These are phyloP conservation scores for Volutella citrinella DNA, from an alignment of 2,329 filamentous ascomycete species.

Conservation along the genomic window DNA sequence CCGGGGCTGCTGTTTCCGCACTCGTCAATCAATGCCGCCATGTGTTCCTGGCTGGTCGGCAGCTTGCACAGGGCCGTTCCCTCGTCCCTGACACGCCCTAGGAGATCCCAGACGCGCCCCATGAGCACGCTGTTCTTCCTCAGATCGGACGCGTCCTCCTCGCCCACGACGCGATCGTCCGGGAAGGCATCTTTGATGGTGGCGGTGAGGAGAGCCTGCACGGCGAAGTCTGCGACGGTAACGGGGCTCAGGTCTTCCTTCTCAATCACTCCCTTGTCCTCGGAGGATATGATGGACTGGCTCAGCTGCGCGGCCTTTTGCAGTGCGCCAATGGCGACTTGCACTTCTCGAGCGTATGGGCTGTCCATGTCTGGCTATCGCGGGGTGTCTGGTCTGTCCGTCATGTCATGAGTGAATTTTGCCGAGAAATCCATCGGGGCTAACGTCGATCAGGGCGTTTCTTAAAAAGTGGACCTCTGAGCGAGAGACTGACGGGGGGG, in stretches of 20 bases:
- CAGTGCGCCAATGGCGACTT: slow-evolving; percentile 40
- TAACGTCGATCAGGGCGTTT: too few relatives aligned
- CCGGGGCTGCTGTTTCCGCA: slow-evolving; percentile 42
- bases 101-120: slow-evolving; percentile 45
- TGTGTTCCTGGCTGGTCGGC: slow-evolving; percentile 39
- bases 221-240: slow-evolving; percentile 58
- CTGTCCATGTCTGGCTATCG: slow-evolving; percentile 42
- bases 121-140: slow-evolving; percentile 40
- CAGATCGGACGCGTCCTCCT: slow-evolving; percentile 51
- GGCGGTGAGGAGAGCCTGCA: slow-evolving; percentile 52
- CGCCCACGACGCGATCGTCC: slow-evolving; percentile 50
- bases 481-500: too few relatives aligned
- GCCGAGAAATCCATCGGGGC: too few relatives aligned
- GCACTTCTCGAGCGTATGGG: slow-evolving; percentile 40
- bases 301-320: slow-evolving; percentile 47
- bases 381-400: too few relatives aligned
- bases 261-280: slow-evolving; percentile 48
- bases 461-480: too few relatives aligned
- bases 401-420: slow-evolving; percentile 15
- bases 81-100: slow-evolving; percentile 31
- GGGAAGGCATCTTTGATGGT: slow-evolving; percentile 51
- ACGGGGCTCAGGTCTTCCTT: slow-evolving; percentile 57
- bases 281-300: slow-evolving; percentile 43
- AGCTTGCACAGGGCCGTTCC: slow-evolving; percentile 26
- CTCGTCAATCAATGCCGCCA: slow-evolving; percentile 53